Conservation (phyloP, 495 filamentous ascomycete species). For the Penicillium bialowiezense region DNA sequence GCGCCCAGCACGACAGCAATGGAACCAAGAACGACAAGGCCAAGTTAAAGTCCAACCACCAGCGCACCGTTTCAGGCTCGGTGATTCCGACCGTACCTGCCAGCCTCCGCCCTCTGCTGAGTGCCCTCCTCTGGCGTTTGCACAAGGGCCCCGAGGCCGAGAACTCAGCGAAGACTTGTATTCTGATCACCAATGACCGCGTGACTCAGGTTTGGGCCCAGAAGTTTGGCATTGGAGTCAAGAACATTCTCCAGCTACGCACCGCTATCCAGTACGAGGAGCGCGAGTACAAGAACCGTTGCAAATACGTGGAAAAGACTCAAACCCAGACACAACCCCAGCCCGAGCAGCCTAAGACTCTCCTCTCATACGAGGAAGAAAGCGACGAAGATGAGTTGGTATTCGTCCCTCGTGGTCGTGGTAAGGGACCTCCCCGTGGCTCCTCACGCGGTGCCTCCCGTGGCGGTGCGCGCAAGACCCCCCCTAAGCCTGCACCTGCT, state of each 20-base stretch:
- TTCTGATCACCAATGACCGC: conserved; percentile 60
- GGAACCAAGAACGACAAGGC: conserved; percentile 20
- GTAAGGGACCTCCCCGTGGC: conserved; percentile 38
- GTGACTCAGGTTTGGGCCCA: conserved; percentile 54
- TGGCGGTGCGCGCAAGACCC: conserved; percentile 24
- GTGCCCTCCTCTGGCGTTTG: conserved; percentile 59
- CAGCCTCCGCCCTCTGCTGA: conserved; percentile 57
- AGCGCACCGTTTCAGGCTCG: conserved; percentile 36
- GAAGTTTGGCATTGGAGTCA: conserved; percentile 58
- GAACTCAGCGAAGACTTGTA: conserved; percentile 41
- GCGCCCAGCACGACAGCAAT: conserved; percentile 32
- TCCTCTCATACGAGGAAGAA: conserved; percentile 46
- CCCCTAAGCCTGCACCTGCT: conserved; percentile 10
- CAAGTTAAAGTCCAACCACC: conserved; percentile 28
- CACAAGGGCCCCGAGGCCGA: conserved; percentile 45
- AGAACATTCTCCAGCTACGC: conserved; percentile 58
- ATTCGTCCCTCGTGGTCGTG: conserved; percentile 49
- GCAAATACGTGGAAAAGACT: conserved; percentile 47
- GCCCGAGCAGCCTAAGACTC: conserved; percentile 35
- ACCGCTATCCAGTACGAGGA: conserved; percentile 59
- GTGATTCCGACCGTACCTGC: conserved; percentile 38
- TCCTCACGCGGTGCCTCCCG: conserved; percentile 14
- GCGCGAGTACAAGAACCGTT: conserved; percentile 55
- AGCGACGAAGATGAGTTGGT: conserved; percentile 61
- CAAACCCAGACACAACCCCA: conserved; percentile 33